Evolutionary conservation across 1,284 basidiomycete species (phyloP).

Genomic region (Cutaneotrichosporon spelunceum): DNA sequence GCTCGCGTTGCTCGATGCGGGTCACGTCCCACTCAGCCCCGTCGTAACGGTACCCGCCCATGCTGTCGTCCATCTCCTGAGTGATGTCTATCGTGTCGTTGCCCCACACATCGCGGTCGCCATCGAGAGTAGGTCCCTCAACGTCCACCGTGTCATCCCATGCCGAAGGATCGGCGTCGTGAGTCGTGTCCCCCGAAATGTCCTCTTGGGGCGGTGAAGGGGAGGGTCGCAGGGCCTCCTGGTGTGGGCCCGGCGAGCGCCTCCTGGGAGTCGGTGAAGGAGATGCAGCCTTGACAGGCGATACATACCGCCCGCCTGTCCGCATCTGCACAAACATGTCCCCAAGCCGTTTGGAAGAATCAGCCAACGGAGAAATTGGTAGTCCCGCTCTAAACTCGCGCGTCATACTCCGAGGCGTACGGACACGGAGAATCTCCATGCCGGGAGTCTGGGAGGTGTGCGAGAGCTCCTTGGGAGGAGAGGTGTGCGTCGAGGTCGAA

Average conservation of each 20-base stretch:
- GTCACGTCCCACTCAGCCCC: constrained; percentile 21
- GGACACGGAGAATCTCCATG: background rate
- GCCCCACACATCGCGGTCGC: constrained; percentile 25
- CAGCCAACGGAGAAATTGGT: background rate
- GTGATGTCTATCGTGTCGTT: constrained; percentile 18
- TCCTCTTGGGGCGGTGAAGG: background rate
- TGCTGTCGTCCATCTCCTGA: constrained; percentile 9
- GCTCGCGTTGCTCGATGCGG: constrained; percentile 6
- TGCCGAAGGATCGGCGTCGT: background rate
- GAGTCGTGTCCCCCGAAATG: background rate
- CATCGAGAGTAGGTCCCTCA: constrained; percentile 12
- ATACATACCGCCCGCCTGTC: background rate
- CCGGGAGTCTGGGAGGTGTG: background rate
- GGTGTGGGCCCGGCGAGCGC: background rate
- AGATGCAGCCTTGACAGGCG: background rate
- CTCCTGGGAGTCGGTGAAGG: background rate
- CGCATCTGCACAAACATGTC: background rate
- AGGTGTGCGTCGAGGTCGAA: background rate
- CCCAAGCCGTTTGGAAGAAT: background rate
- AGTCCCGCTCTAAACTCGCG: background rate
- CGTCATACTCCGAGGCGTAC: background rate
- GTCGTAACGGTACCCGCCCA: constrained; percentile 12
- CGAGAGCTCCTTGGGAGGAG: background rate
- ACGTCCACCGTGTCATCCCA: constrained; percentile 20
- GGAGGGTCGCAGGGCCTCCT: background rate